Base-by-base conservation (phyloP, 495 filamentous ascomycete species). In the Umbilicaria muhlenbergii region DNA sequence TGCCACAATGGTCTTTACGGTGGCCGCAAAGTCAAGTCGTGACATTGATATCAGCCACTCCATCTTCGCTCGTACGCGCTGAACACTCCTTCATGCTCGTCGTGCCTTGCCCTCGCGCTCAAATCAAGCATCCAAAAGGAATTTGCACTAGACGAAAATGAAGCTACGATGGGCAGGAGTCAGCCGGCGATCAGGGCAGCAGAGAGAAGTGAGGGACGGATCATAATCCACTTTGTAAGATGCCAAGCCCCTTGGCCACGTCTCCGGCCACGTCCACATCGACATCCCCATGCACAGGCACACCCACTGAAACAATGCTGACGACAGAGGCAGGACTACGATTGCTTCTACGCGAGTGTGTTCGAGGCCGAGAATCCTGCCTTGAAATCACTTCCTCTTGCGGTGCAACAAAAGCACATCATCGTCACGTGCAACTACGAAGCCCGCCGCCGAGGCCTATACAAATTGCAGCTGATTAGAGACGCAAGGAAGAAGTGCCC, bases 361-460 rank as follows among this genome's bases (percentile, higher is more conserved):
- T 78, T 89, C 48, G 87, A 94, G 60, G 77, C 77, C 44, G 77
- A 81, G 50, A 78, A 81, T 50, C 85, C 88, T 1, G 60, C 68
- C 0, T 66, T 94, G 47, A 86, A 77, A 48, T 63, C 71, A 1
- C 60, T 80, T 34, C 86, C 86, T 8, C 62, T 94, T 36, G 80
- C 77, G 37, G 77, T 85, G 32, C 77, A 83, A 56, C 80, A 85
- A 63, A 94, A 94, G 63, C 80, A 84, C 52, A 93, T 94, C 36
- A 74, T 94, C 19, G 88, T 87, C 36, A 96, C 89, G 4, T 94
- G 86, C 69, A 94, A 96, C 62, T 94, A 94, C 57, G 84, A 81
- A 54, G 89, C 89, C 6, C 74, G 89, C 5, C 54, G 66, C 28
- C 66, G 76, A 32, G 89, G 89, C 19, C 67, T 94, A 34, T 70